phyloP scores from a whole-genome alignment of 1,139 yeast genomes.

The Sugiyamaella pinicola region DNA sequence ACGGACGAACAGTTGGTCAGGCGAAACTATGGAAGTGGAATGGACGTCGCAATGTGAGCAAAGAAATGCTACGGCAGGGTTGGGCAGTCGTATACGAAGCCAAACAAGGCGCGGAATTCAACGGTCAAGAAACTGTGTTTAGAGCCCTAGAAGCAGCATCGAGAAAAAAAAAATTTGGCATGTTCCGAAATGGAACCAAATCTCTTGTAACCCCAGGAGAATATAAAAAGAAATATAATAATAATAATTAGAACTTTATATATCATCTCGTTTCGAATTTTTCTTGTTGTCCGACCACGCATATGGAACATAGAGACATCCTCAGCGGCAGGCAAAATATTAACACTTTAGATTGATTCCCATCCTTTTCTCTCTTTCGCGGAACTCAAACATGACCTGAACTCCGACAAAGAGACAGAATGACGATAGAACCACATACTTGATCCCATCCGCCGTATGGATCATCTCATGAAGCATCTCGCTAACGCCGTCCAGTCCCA shows the following conservation, averaged over 20 bases:
- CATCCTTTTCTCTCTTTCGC: slow-evolving; percentile 80
- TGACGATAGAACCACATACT: slow-evolving; percentile 64
- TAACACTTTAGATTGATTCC: slow-evolving; percentile 84
- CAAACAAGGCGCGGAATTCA: slow-evolving; percentile 80
- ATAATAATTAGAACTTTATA: neutral
- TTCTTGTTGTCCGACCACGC: neutral
- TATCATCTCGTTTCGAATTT: neutral
- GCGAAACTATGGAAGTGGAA: slow-evolving; percentile 74
- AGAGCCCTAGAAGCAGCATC: slow-evolving; percentile 62
- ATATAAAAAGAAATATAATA: slow-evolving; percentile 52
- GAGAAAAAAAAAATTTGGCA: slow-evolving; percentile 57
- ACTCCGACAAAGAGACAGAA: slow-evolving; percentile 74
- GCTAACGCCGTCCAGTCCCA: slow-evolving; percentile 83
- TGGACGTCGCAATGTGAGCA: slow-evolving; percentile 77
- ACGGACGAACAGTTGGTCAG: slow-evolving; percentile 83
- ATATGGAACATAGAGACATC: neutral
- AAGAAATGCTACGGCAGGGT: slow-evolving; percentile 82
- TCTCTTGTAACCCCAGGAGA: slow-evolving; percentile 77
- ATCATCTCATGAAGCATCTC: slow-evolving; percentile 70
- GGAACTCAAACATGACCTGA: slow-evolving; percentile 91
- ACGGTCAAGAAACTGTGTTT: slow-evolving; percentile 67
- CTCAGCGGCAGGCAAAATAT: neutral
- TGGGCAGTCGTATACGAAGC: slow-evolving; percentile 88
- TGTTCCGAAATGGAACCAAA: slow-evolving; percentile 59
- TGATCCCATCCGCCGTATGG: slow-evolving; percentile 65